Evolutionary conservation across 352 stramenopile genomes (phyloP).

Genomic region (Globisporangium orthogonon): DNA sequence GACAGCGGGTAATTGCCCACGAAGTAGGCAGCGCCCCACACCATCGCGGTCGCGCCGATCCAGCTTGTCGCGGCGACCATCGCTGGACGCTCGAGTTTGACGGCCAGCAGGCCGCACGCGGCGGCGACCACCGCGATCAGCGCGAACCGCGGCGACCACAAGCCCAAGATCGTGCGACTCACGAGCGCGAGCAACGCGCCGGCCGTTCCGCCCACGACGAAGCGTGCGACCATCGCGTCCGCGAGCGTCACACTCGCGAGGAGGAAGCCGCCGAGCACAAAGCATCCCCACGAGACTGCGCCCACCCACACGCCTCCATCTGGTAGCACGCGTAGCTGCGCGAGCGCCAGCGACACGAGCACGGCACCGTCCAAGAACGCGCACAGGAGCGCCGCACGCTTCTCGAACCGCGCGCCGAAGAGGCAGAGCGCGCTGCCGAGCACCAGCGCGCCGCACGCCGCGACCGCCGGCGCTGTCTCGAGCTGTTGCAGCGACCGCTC

Average conservation of each 20-base stretch:
- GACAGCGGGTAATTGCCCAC: conserved; percentile 20
- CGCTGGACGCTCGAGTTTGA: conserved; percentile 1
- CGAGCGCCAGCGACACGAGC: conserved; percentile 12
- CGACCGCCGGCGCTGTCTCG: conserved; percentile 16
- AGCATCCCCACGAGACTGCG: conserved; percentile 29
- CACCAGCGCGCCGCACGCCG: conserved; percentile 8
- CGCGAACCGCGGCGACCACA: neutral
- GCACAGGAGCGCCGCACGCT: conserved; percentile 12
- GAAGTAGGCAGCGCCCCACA: conserved; percentile 26
- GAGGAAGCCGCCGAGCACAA: conserved; percentile 27
- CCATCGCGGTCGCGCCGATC: conserved; percentile 20
- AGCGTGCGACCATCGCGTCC: conserved; percentile 13
- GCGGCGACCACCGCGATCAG: conserved; percentile 1
- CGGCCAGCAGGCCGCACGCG: conserved; percentile 1
- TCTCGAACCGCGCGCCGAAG: conserved; percentile 13
- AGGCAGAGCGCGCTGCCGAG: conserved; percentile 12
- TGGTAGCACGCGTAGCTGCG: conserved; percentile 7
- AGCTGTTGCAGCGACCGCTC: conserved; percentile 11
- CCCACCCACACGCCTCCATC: conserved; percentile 14
- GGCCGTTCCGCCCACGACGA: conserved; percentile 24
- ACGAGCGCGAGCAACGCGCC: conserved; percentile 26
- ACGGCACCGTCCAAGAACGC: conserved; percentile 22
- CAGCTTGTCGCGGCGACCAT: conserved; percentile 25
- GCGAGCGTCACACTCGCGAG: conserved; percentile 21
- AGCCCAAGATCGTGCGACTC: conserved; percentile 25